These are phyloP conservation scores for Daldinia sp. DNA, from an alignment of 2,329 filamentous ascomycete species.

Conservation along the genomic window DNA sequence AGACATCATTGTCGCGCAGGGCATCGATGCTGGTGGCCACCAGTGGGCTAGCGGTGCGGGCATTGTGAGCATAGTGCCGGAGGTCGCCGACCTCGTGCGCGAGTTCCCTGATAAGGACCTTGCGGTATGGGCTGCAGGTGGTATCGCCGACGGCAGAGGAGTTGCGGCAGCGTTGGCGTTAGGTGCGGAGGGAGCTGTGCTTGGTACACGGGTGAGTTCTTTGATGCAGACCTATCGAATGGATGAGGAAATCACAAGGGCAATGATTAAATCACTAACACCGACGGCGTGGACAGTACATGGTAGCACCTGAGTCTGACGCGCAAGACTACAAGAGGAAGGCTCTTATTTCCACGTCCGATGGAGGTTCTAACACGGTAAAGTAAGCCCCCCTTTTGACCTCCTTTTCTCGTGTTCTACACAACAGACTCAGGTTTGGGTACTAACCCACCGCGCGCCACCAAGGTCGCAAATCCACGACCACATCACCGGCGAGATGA, in stretches of 20 bases:
- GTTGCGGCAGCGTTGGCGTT: slow-evolving; percentile 57
- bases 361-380: slow-evolving; percentile 48
- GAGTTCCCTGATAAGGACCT: slow-evolving; percentile 41
- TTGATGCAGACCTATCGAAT: background rate
- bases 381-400: slow-evolving; percentile 44
- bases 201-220: slow-evolving; percentile 44
- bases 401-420: background rate
- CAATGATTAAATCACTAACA: slow-evolving; percentile 9
- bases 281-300: slow-evolving; percentile 41
- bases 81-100: slow-evolving; percentile 54
- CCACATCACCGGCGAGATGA: slow-evolving; percentile 42
- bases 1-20: slow-evolving; percentile 62
- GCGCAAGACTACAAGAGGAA: slow-evolving; percentile 46
- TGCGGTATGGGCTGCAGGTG: slow-evolving; percentile 57
- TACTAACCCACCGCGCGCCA: background rate
- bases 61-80: slow-evolving; percentile 57
- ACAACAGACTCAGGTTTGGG: background rate
- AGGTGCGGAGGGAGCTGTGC: slow-evolving; percentile 47
- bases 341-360: slow-evolving; percentile 45
- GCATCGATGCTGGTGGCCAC: slow-evolving; percentile 62
- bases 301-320: slow-evolving; percentile 48
- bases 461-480: slow-evolving; percentile 46
- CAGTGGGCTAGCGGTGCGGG: slow-evolving; percentile 56
- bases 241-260: background rate
- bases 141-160: slow-evolving; percentile 57